Conservation (phyloP, 352 stramenopile species). For the Blastocystis sp. region DNA sequence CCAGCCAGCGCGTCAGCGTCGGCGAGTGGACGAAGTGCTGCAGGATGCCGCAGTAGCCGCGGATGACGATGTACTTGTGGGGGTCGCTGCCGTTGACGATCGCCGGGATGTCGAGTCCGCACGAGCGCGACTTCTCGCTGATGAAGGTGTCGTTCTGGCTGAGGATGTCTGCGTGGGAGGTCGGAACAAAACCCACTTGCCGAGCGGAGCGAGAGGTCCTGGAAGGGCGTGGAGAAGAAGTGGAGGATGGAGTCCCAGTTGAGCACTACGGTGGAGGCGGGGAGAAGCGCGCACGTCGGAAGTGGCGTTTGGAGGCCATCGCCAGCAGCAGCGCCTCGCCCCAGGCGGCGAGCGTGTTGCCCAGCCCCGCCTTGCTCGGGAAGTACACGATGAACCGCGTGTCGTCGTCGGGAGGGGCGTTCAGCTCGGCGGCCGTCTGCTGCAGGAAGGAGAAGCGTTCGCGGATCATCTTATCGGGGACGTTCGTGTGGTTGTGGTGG, state of each 20-base stretch:
- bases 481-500: background rate
- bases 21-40: conserved; percentile 19
- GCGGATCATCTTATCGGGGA: background rate
- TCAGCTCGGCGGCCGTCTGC: background rate
- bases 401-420: background rate
- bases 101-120: background rate
- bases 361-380: background rate
- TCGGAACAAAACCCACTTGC: background rate
- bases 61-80: background rate
- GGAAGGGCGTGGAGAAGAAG: background rate
- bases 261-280: background rate
- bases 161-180: background rate
- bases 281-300: background rate
- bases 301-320: background rate
- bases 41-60: background rate
- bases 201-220: background rate
- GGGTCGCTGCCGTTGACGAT: conserved; percentile 4
- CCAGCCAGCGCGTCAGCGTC: background rate
- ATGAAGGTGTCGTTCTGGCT: background rate
- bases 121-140: background rate
- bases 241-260: conserved; percentile 21
- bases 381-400: conserved; percentile 26
- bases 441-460: background rate
- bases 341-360: conserved; percentile 5
- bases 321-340: background rate